Evolutionary conservation across 257 asterid species (phyloP), one percentile per base, ranked within the genome.

Genomic region (Solanum piurae): DNA sequence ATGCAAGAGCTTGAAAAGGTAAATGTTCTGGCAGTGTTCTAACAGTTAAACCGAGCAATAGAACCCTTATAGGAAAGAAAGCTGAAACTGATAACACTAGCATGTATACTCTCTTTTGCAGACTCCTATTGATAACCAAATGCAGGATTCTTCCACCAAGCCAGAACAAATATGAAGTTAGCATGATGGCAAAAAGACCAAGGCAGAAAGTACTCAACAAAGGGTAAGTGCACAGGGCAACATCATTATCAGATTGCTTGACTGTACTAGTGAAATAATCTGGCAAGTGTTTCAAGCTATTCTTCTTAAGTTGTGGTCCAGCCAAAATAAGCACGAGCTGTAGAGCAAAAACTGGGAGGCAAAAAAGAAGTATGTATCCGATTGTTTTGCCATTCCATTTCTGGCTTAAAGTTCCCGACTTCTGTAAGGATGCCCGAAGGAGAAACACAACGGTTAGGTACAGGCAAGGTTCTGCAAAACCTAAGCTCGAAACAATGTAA

Each of bases 401-500:
- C 88, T 68, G 94, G 80, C 88, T 87, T 86, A 95, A 87, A 3
- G 95, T 87, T 85, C 96, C 97, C 0, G 94, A 87, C 86, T 91
- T 95, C 93, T 93, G 98, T 34, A 96, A 76, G 1, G 98, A 94
- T 52, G 97, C 96, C 37, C 95, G 98, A 11, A 96, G 96, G 80
- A 96, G 99, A 88, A 96, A 91, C 31, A 91, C 87, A 34, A 95
- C 93, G 83, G 94, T 91, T 91, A 96, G 98, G 89, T 91, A 93
- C 85, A 96, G 84, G 90, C 96, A 94, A 49, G 98, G 99, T 88
- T 96, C 99, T 64, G 98, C 91, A 87, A 96, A 93, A 88, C 99
- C 99, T 36, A 96, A 92, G 93, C 92, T 96, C 23, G 98, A 94
- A 18, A 96, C 93, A 12, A 96, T 91, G 95, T 95, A 96, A 90